These are phyloP conservation scores for Euphorbia lathyris DNA, from an alignment of 345 rosid genomes.

Conservation along the genomic window DNA sequence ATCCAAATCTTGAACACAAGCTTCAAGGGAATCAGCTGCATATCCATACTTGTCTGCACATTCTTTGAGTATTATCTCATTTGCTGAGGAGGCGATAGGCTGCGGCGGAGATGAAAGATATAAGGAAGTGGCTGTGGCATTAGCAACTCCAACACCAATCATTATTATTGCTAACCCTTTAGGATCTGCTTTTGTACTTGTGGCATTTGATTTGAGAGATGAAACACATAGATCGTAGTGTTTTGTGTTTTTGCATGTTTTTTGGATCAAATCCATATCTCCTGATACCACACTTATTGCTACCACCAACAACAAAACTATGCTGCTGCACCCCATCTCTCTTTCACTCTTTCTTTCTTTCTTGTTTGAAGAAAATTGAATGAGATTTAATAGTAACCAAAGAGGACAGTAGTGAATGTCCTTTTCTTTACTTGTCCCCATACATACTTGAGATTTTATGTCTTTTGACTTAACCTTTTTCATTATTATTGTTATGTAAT, in stretches of 20 bases:
- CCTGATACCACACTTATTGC: slow-evolving; percentile 21
- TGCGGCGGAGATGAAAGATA: slow-evolving; percentile 50
- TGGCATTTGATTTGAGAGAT: slow-evolving; percentile 62
- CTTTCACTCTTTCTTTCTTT: neutral
- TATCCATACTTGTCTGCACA: slow-evolving; percentile 66
- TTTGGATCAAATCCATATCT: slow-evolving; percentile 41
- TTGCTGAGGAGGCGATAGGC: slow-evolving; percentile 15
- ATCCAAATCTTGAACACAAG: slow-evolving; percentile 43
- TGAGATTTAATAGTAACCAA: neutral
- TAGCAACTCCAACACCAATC: slow-evolving; percentile 50
- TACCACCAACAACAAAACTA: slow-evolving; percentile 19
- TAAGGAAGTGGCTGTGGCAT: slow-evolving; percentile 69
- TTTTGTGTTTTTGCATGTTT: slow-evolving; percentile 64
- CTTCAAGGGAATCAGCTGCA: slow-evolving; percentile 55
- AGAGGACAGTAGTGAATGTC: neutral
- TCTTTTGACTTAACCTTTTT: neutral
- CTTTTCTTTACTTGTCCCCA: slow-evolving; percentile 1
- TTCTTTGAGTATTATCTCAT: slow-evolving; percentile 36
- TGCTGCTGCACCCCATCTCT: slow-evolving; percentile 4
- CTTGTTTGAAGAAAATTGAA: neutral
- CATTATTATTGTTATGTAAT: too few species aligned
- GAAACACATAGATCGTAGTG: slow-evolving; percentile 70
- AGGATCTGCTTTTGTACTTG: slow-evolving; percentile 49
- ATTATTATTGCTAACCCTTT: slow-evolving; percentile 64
- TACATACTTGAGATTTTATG: neutral